Evolutionary conservation across 2,329 filamentous ascomycete species (phyloP), one percentile per base, ranked within the genome.

Genomic region (Penicillium sp.): DNA sequence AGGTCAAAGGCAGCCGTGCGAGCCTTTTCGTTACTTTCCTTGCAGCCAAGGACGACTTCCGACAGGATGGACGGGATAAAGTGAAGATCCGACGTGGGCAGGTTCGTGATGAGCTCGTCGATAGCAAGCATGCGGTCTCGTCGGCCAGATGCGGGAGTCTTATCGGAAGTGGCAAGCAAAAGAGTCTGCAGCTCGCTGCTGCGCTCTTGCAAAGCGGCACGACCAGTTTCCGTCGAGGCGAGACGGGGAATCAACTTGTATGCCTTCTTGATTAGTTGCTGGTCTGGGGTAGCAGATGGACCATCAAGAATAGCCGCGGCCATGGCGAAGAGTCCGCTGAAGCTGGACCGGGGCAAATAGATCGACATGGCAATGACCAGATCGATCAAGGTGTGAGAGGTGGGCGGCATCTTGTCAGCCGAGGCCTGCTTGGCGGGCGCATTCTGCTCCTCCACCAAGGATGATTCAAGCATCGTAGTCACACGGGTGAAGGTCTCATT

Each of bases 161-260:
- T 94, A 52, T 94, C 87, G 0, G 87, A 79, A 52, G 88, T 90
- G 2, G 79, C 76, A 27, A 97, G 71, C 34, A 98, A 76, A 42
- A 98, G 76, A n/a, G 80, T 71, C 69, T 96, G 91, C 18, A 98
- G 75, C 62, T 96, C 90, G 0, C 70, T 69, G 57, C 82, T 88
- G 46, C 90, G 83, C 62, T 90, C 84, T 53, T 78, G 70, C 2
- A 98, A 78, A 3, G 91, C 90, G n/a, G 76, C 72, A 57, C 80
- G 82, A 39, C 93, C 93, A 42, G 79, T 80, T 32, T 87, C 81
- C 1, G 90, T 95, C 55, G 88, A 85, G 1, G 88, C 85, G 36
- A 98, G 80, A 46, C 93, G 85, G 3, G 93, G 91, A 43, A 98
- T 94, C 44, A 98, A 80, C 75, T 97, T 97, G 76, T 98, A 98